Evolutionary conservation across 2,329 filamentous ascomycete species (phyloP).

Genomic region (Epichloe coenophiala): DNA sequence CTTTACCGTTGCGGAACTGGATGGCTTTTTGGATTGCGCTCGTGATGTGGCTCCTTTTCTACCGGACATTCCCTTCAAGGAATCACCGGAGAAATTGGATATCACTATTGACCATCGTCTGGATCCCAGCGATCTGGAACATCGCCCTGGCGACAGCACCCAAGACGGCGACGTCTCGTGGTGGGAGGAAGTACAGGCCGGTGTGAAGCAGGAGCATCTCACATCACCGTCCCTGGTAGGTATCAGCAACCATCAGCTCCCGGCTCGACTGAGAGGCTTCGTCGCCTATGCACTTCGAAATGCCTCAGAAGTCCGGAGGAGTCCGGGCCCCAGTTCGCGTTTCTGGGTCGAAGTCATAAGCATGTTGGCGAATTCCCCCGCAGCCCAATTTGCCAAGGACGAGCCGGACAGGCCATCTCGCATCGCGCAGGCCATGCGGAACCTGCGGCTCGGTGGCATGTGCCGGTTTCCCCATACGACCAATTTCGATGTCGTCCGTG

Average conservation of each 20-base stretch:
- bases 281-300: neutral
- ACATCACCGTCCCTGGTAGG: slow-evolving; percentile 2
- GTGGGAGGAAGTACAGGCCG: slow-evolving; percentile 2
- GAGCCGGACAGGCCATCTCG: neutral
- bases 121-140: slow-evolving; percentile 2
- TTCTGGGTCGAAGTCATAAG: slow-evolving; percentile 4
- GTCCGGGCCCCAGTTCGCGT: neutral
- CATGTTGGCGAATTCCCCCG: slow-evolving; percentile 4
- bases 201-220: slow-evolving; percentile 3
- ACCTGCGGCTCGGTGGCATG: slow-evolving; percentile 3
- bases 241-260: neutral
- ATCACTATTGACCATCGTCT: slow-evolving; percentile 5
- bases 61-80: slow-evolving; percentile 4
- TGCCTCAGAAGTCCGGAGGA: neutral
- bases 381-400: neutral
- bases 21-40: slow-evolving; percentile 6
- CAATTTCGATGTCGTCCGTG: slow-evolving; percentile 6
- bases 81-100: slow-evolving; percentile 5
- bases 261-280: slow-evolving; percentile 1
- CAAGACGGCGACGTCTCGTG: neutral
- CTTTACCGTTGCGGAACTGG: slow-evolving; percentile 5
- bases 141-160: neutral
- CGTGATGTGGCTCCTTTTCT: slow-evolving; percentile 3
- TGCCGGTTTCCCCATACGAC: slow-evolving; percentile 5
- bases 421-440: slow-evolving; percentile 5